phyloP scores from a whole-genome alignment of 345 rosid genomes.

The Citrus medica region DNA sequence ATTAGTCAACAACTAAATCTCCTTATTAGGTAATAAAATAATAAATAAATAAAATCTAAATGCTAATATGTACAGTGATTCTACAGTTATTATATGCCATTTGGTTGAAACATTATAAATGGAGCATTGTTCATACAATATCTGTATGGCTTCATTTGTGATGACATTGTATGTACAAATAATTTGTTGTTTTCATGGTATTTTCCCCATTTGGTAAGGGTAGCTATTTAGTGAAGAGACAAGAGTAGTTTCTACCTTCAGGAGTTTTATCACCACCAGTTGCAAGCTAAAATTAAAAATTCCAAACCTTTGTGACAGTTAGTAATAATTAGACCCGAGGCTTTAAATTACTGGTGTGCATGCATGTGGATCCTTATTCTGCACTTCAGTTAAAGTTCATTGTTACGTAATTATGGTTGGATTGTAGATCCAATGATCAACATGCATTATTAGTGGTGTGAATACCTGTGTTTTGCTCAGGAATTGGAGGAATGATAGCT shows the following conservation, averaged over 20 bases:
- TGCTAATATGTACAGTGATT: too few relatives aligned
- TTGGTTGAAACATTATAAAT: background rate
- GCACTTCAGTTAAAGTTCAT: background rate
- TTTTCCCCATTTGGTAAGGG: background rate
- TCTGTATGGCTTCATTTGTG: background rate
- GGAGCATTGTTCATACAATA: background rate
- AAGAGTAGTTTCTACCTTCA: background rate
- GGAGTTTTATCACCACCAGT: background rate
- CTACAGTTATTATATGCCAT: background rate
- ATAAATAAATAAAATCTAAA: too few relatives aligned
- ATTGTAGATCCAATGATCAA: background rate
- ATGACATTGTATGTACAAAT: background rate
- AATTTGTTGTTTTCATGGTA: background rate
- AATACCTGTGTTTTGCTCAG: conserved; percentile 31
- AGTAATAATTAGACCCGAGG: background rate
- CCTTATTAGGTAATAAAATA: too few relatives aligned
- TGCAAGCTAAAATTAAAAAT: background rate
- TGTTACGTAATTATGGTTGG: background rate
- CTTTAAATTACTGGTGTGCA: background rate
- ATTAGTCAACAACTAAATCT: too few relatives aligned
- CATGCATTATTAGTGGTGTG: background rate
- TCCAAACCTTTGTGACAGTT: background rate
- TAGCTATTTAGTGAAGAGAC: background rate
- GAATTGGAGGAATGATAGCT: conserved; percentile 84
- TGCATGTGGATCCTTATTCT: background rate